These are phyloP conservation scores for Metschnikowia anglica DNA, from an alignment of 805 yeast species.

Conservation along the genomic window DNA sequence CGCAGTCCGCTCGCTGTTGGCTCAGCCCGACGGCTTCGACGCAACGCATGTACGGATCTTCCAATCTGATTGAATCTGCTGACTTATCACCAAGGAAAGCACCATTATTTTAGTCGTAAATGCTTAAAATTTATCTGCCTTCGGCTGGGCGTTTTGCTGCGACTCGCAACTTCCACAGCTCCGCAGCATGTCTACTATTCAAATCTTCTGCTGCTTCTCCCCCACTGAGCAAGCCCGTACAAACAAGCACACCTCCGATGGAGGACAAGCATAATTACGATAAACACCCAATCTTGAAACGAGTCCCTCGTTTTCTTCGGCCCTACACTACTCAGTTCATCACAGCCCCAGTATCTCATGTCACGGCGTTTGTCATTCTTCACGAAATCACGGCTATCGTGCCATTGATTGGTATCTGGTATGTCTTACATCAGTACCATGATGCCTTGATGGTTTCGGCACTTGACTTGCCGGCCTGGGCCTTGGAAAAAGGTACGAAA, in stretches of 20 bases:
- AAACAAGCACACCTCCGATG: constrained; percentile 2
- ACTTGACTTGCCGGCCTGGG: constrained; percentile 56
- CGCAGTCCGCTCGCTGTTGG: background rate
- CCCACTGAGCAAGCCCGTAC: constrained; percentile 7
- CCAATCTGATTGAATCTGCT: background rate
- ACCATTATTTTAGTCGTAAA: too few species aligned
- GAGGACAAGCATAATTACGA: constrained; percentile 12
- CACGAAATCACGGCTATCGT: constrained; percentile 76
- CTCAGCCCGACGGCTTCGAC: too few species aligned
- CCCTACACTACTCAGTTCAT: constrained; percentile 51
- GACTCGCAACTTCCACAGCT: constrained; percentile 2
- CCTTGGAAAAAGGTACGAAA: constrained; percentile 57
- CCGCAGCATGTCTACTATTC: constrained; percentile 8
- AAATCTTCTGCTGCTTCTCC: constrained; percentile 5
- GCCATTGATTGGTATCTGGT: constrained; percentile 72
- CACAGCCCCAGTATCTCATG: constrained; percentile 58
- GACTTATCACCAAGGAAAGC: too few species aligned
- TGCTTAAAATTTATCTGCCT: constrained; percentile 6
- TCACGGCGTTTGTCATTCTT: constrained; percentile 61
- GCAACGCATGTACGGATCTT: constrained; percentile 7
- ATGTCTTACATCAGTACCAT: constrained; percentile 52
- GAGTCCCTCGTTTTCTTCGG: constrained; percentile 50
- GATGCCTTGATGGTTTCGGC: constrained; percentile 45
- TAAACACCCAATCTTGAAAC: constrained; percentile 31
- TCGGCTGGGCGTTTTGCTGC: background rate